These are phyloP conservation scores for Populus deltoides DNA, from an alignment of 345 rosid species.

Conservation along the genomic window DNA sequence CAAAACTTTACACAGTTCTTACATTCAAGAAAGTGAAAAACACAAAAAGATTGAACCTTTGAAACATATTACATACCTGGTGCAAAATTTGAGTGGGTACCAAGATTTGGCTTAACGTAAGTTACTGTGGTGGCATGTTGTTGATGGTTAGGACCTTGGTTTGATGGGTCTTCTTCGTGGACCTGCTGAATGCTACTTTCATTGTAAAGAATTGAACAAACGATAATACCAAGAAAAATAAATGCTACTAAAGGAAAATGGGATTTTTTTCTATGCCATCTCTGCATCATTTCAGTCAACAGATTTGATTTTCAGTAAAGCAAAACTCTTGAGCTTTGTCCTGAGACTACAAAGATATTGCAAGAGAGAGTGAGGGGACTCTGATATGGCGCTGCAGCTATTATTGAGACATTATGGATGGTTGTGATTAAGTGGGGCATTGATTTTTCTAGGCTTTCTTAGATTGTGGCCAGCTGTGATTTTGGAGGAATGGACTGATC, in stretches of 20 bases:
- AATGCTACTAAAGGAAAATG: slow-evolving; percentile 54
- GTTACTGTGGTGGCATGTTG: slow-evolving; percentile 19
- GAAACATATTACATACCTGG: slow-evolving; percentile 35
- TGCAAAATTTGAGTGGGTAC: slow-evolving; percentile 8
- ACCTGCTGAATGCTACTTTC: slow-evolving; percentile 59
- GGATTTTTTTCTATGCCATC: slow-evolving; percentile 70
- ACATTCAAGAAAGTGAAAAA: neutral
- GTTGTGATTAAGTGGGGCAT: too few species aligned
- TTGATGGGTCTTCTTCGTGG: slow-evolving; percentile 36
- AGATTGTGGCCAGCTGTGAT: too few species aligned
- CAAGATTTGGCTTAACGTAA: slow-evolving; percentile 60
- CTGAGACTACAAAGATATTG: too few species aligned
- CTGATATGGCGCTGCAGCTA: too few species aligned
- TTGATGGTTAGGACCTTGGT: slow-evolving; percentile 19
- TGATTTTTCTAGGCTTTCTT: too few species aligned
- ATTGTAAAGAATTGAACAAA: slow-evolving; percentile 48
- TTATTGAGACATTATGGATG: too few species aligned
- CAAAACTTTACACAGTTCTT: neutral
- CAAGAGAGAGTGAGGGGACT: too few species aligned
- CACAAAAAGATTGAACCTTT: neutral
- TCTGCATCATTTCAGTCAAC: slow-evolving; percentile 41
- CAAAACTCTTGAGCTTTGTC: neutral
- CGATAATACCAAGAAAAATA: slow-evolving; percentile 42
- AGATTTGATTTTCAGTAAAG: too few species aligned
- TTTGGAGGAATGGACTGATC: too few species aligned